Base-by-base conservation (phyloP, 306 rosid genomes). In the Cyclanthera cordifolia region DNA sequence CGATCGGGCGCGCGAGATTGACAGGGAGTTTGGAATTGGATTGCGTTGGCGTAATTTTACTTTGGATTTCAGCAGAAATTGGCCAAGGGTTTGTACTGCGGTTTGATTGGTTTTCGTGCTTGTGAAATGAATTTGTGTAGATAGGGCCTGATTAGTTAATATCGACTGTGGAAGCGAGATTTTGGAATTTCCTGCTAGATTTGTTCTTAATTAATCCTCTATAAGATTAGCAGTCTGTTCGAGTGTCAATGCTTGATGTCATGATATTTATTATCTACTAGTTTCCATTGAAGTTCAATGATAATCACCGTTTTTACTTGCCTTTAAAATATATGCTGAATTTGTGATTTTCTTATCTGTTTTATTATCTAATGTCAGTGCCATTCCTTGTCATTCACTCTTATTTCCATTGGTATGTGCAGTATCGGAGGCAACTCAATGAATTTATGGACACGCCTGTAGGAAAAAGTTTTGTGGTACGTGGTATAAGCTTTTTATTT, bases 1-100 rank as follows among this genome's bases (percentile, higher is more conserved):
- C 0, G 79, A 82, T 37, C 76, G 91, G 4, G 96, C 90, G 2
- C 90, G 94, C 45, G 94, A 87, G 60, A 78, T 93, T 57, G 96
- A 93, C 54, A 82, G 98, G 46, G 96, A 93, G 32, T 79, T 93
- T 20, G 91, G 84, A 82, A 93, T 93, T 80, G 85, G 95, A 24
- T 8, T 69, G 0, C 83, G 86, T 1, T 93, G 88, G 84, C 94
- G 98, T 50, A 54, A 87, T 39, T 83, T 93, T 56, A 51, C 85
- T 12, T 51, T 88, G 78, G 96, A 93, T 79, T 86, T 93, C 28
- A 67, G 73, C 27, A 79, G 93, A 74, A 93, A 86, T 25, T 93
- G 74, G 86, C 99, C 99, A 48, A 83, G 81, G 86, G 98, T 90
- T 58, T 34, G 82, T 79, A 11, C 24, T 48, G 39, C 4, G 15